These are phyloP conservation scores for Penicillium daleae DNA, from an alignment of 495 filamentous ascomycete genomes.

Conservation along the genomic window DNA sequence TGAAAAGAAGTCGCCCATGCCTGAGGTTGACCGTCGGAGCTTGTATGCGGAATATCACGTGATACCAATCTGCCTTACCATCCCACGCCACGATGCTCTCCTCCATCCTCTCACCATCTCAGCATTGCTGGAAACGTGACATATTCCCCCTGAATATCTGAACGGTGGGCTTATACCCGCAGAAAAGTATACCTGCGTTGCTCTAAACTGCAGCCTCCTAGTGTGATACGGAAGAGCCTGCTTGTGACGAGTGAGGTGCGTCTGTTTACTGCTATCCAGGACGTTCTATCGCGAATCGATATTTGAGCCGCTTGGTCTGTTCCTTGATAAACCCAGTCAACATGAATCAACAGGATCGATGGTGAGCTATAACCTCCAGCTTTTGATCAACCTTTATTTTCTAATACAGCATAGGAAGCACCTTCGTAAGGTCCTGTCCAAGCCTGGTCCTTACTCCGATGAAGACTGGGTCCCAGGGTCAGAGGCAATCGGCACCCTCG, in stretches of 20 bases:
- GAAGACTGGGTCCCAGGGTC: conserved; percentile 66
- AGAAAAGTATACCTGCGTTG: background rate
- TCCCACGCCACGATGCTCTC: conserved; percentile 21
- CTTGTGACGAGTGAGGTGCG: conserved; percentile 1
- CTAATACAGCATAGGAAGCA: conserved; percentile 63
- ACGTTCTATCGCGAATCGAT: background rate
- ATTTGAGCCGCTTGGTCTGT: conserved; percentile 2
- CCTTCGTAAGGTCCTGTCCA: conserved; percentile 75
- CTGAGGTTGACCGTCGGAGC: conserved; percentile 25
- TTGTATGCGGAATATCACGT: conserved; percentile 44
- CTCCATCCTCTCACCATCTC: conserved; percentile 21
- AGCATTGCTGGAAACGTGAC: background rate
- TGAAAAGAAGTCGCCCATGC: conserved; percentile 7
- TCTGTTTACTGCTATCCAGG: background rate
- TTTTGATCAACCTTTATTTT: conserved; percentile 7
- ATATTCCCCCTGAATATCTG: background rate
- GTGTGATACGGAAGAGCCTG: background rate
- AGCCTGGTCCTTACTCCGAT: conserved; percentile 78
- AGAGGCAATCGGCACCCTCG: conserved; percentile 61
- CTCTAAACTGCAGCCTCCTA: background rate
- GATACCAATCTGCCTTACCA: conserved; percentile 19
- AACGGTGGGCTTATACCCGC: no score
- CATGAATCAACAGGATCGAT: conserved; percentile 26
- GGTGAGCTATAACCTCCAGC: conserved; percentile 13
- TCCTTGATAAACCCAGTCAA: conserved; percentile 24